A percentile compares a stretch with the other conserved stretches of the same genome.
phyloP scores from a whole-genome alignment of 805 yeast genomes.

The Candida xiaguanensis region DNA sequence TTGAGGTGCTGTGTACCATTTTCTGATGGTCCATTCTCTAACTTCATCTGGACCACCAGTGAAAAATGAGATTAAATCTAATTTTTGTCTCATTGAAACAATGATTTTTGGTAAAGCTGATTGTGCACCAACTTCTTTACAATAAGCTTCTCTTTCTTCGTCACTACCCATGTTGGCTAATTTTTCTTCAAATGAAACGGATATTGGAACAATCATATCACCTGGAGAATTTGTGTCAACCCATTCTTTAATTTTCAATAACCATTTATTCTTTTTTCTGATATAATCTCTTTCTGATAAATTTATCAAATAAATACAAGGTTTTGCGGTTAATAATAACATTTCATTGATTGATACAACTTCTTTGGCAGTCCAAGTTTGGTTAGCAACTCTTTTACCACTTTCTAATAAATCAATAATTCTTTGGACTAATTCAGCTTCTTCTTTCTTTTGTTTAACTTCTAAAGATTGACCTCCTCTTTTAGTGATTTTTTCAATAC shows the following conservation, averaged over 20 bases:
- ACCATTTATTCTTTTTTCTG: constrained; percentile 84
- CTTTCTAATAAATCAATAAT: constrained; percentile 75
- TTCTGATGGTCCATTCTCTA: constrained; percentile 96
- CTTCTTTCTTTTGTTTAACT: constrained; percentile 84
- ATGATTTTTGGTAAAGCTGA: constrained; percentile 87
- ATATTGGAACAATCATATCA: constrained; percentile 81
- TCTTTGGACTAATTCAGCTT: constrained; percentile 66
- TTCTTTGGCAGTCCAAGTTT: constrained; percentile 84
- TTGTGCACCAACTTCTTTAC: constrained; percentile 65
- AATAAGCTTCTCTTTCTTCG: constrained; percentile 74
- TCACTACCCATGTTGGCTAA: constrained; percentile 84
- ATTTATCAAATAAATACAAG: constrained; percentile 88
- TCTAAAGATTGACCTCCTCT: constrained; percentile 90
- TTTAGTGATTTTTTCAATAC: constrained; percentile 71
- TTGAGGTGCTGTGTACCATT: constrained; percentile 92
- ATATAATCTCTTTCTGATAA: constrained; percentile 84
- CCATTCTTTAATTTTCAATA: constrained; percentile 84
- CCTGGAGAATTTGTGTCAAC: constrained; percentile 84
- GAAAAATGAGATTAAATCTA: constrained; percentile 88
- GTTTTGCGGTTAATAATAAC: constrained; percentile 90
- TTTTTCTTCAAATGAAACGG: constrained; percentile 89
- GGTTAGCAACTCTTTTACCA: constrained; percentile 87
- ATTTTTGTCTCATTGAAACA: constrained; percentile 78
- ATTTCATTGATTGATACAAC: constrained; percentile 85
- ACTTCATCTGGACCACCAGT: constrained; percentile 96